These are phyloP conservation scores for Russula earlei DNA, from an alignment of 768 basidiomycete species.

Conservation along the genomic window DNA sequence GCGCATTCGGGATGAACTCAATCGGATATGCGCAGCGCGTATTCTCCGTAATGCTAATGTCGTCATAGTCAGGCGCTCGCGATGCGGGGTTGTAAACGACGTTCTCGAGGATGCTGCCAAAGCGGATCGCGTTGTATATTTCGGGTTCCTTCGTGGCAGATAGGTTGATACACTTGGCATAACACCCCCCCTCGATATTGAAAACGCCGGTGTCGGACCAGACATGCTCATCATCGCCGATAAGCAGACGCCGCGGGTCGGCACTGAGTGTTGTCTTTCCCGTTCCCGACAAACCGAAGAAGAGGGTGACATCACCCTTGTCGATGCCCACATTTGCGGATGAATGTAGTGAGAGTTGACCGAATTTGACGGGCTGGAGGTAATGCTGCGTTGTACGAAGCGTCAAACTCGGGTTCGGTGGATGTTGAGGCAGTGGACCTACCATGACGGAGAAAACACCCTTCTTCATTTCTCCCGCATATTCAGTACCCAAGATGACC, in stretches of 20 bases:
- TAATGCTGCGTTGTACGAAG: slow-evolving; percentile 57
- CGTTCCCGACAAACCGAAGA: slow-evolving; percentile 97
- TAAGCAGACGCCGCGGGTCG: slow-evolving; percentile 86
- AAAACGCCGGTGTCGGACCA: slow-evolving; percentile 99
- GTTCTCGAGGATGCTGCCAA: slow-evolving; percentile 96
- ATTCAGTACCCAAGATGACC: slow-evolving; percentile 98
- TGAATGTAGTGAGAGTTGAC: slow-evolving; percentile 94
- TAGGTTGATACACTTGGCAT: slow-evolving; percentile 96
- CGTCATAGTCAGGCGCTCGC: slow-evolving; percentile 89
- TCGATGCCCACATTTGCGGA: slow-evolving; percentile 93
- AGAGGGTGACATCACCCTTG: slow-evolving; percentile 87
- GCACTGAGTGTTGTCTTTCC: slow-evolving; percentile 99
- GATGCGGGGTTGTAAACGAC: slow-evolving; percentile 87
- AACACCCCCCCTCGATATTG: slow-evolving; percentile 99
- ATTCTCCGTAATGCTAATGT: slow-evolving; percentile 96
- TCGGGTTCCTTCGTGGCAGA: slow-evolving; percentile 97
- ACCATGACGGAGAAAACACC: slow-evolving; percentile 99
- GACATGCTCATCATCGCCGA: slow-evolving; percentile 99
- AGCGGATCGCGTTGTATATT: slow-evolving; percentile 91
- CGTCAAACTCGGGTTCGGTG: slow-evolving; percentile 1
- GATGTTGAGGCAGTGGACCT: slow-evolving; percentile 16
- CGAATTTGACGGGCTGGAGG: slow-evolving; percentile 96
- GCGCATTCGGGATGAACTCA: slow-evolving; percentile 91
- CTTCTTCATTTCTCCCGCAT: slow-evolving; percentile 99
- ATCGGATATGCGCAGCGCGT: slow-evolving; percentile 99